Conservation (phyloP, 768 basidiomycete species). For the Hypholoma sublateritium region DNA sequence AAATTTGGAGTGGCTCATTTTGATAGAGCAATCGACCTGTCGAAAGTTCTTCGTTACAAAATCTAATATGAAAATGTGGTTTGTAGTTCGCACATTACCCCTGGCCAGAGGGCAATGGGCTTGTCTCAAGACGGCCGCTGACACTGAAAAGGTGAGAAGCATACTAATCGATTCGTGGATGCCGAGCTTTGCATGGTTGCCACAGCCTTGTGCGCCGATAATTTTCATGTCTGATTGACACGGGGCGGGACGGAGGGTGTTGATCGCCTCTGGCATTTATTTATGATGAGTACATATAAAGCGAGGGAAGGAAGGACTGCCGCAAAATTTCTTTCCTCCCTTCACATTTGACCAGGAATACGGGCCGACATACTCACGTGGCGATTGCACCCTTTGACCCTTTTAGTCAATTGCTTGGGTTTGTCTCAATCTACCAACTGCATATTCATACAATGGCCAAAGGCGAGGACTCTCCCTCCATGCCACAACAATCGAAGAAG, state of each 20-base stretch:
- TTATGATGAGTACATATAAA: slow-evolving; percentile 12
- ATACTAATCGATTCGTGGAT: slow-evolving; percentile 4
- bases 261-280: slow-evolving; percentile 7
- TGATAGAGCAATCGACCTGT: too few relatives aligned
- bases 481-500: slow-evolving; percentile 70
- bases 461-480: slow-evolving; percentile 46
- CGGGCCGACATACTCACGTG: slow-evolving; percentile 25
- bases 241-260: slow-evolving; percentile 11
- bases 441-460: slow-evolving; percentile 41
- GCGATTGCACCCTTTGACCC: slow-evolving; percentile 20
- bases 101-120: too few relatives aligned
- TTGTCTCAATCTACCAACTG: slow-evolving; percentile 28
- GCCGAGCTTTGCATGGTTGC: slow-evolving; percentile 14
- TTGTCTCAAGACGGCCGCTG: too few relatives aligned
- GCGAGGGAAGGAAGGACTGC: slow-evolving; percentile 1
- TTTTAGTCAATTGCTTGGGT: slow-evolving; percentile 25
- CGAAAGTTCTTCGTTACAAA: too few relatives aligned
- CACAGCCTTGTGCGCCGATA: slow-evolving; percentile 14
- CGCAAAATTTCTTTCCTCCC: not conserved
- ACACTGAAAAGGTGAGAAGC: too few relatives aligned
- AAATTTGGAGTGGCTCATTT: too few relatives aligned
- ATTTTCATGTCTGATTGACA: not conserved
- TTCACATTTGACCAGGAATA: slow-evolving; percentile 4
- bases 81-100: too few relatives aligned
- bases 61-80: too few relatives aligned